phyloP scores from a whole-genome alignment of 2,329 filamentous ascomycete species.

The Monilinia fructigena region DNA sequence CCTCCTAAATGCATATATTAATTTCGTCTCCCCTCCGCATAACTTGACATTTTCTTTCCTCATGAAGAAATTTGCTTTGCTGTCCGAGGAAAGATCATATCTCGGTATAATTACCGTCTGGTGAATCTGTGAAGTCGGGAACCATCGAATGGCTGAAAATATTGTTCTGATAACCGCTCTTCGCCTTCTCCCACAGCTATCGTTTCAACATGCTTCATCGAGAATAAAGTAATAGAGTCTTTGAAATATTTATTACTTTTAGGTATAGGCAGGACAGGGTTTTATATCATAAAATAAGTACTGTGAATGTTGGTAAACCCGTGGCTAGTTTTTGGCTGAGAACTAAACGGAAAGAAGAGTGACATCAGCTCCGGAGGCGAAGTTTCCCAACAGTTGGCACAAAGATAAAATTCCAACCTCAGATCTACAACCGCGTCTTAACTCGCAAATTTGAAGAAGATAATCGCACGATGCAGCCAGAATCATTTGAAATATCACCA shows the following conservation, averaged over 20 bases:
- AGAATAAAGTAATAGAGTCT: background rate
- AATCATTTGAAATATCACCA: background rate
- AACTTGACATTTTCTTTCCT: background rate
- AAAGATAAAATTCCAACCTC: background rate
- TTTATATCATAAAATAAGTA: too few species aligned
- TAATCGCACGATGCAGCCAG: background rate
- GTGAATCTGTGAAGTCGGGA: too few species aligned
- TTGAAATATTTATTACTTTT: background rate
- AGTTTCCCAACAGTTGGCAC: background rate
- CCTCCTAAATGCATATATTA: background rate
- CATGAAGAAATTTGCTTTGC: background rate
- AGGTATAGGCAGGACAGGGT: too few species aligned
- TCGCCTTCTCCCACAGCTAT: background rate
- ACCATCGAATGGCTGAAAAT: background rate
- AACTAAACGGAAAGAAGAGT: background rate
- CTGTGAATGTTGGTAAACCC: too few species aligned
- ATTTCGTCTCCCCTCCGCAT: background rate
- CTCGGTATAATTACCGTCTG: background rate
- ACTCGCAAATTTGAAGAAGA: too few species aligned
- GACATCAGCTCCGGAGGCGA: background rate
- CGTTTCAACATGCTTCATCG: background rate
- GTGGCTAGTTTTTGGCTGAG: too few species aligned
- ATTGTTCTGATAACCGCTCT: too few species aligned
- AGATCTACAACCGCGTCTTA: too few species aligned
- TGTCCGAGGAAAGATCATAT: background rate